Percentiles rank a stretch among this genome's conserved stretches.
Evolutionary conservation across 495 filamentous ascomycete genomes (phyloP).

Genomic region (Penicillium taxi): DNA sequence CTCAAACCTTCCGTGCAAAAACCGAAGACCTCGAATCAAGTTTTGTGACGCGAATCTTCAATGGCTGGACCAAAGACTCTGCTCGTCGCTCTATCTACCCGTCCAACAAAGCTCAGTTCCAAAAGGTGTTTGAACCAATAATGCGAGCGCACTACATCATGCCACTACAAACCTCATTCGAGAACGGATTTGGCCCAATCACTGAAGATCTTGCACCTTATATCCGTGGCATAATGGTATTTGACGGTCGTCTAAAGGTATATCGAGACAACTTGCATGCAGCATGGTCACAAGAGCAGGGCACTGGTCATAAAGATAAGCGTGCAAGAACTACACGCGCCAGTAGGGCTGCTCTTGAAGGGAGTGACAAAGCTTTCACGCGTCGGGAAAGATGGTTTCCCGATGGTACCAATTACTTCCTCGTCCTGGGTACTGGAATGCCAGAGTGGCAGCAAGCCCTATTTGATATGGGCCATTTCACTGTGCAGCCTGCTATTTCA

Average conservation of each 20-base stretch:
- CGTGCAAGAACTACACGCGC: conserved; percentile 67
- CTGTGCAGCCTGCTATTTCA: conserved; percentile 11
- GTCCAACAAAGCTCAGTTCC: conserved; percentile 15
- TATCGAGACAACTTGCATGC: conserved; percentile 55
- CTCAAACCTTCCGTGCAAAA: conserved; percentile 26
- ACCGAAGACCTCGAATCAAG: conserved; percentile 15
- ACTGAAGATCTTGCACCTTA: conserved; percentile 76
- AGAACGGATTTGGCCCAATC: conserved; percentile 55
- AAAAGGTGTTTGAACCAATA: conserved; percentile 29
- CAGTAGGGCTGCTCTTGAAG: conserved; percentile 75
- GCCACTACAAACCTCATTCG: conserved; percentile 54
- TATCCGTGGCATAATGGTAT: conserved; percentile 67
- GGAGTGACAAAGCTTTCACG: conserved; percentile 61
- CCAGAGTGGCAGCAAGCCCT: conserved; percentile 51
- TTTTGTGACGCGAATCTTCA: conserved; percentile 22
- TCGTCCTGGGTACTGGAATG: conserved; percentile 60
- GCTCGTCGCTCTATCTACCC: conserved; percentile 8
- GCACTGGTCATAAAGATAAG: conserved; percentile 51
- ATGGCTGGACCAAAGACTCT: conserved; percentile 10
- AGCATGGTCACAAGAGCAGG: conserved; percentile 45
- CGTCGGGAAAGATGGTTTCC: conserved; percentile 75
- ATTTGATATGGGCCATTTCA: conserved; percentile 30
- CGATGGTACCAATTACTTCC: conserved; percentile 51
- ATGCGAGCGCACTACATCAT: conserved; percentile 25
- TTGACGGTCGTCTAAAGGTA: conserved; percentile 61